A percentile compares a stretch with the other conserved stretches of the same genome.
Conservation (phyloP, 768 basidiomycete species). For the Sistotremastrum niveocremeum region DNA sequence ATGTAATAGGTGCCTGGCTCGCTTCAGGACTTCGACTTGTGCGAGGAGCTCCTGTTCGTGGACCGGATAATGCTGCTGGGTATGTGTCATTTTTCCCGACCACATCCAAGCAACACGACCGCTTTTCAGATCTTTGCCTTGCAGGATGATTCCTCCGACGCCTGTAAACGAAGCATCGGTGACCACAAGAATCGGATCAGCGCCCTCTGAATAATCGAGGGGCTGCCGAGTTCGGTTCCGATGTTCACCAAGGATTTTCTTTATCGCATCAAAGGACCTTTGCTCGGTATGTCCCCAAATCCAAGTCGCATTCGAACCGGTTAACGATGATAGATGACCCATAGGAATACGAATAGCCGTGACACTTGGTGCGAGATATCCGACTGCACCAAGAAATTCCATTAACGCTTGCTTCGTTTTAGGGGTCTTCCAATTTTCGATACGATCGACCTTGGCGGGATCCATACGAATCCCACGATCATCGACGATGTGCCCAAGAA, state of each 20-base stretch:
- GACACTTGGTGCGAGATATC: slow-evolving; percentile 22
- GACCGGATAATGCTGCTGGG: slow-evolving; percentile 28
- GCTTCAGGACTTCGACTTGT: slow-evolving; percentile 24
- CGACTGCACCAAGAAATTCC: slow-evolving; percentile 21
- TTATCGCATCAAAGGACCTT: slow-evolving; percentile 18
- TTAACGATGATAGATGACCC: slow-evolving; percentile 16
- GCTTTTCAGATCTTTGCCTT: slow-evolving; percentile 15
- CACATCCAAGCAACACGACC: slow-evolving; percentile 20
- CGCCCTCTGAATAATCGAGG: slow-evolving; percentile 12
- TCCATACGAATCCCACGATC: slow-evolving; percentile 30
- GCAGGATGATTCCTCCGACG: slow-evolving; percentile 16
- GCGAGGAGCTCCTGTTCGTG: slow-evolving; percentile 28
- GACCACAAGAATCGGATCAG: slow-evolving; percentile 16
- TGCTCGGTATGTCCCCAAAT: slow-evolving; percentile 19
- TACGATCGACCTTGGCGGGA: slow-evolving; percentile 26
- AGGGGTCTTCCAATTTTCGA: slow-evolving; percentile 18
- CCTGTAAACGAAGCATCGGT: slow-evolving; percentile 21
- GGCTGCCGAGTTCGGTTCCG: slow-evolving; percentile 13
- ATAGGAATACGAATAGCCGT: slow-evolving; percentile 23
- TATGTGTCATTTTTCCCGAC: slow-evolving; percentile 21
- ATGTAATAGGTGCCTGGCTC: slow-evolving; percentile 18
- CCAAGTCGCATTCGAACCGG: slow-evolving; percentile 7
- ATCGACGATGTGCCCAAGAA: slow-evolving; percentile 24
- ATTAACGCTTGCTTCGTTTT: slow-evolving; percentile 19
- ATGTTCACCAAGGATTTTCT: slow-evolving; percentile 9